phyloP scores from a whole-genome alignment of 208 protist species.

The Wallacemonas sp. region DNA sequence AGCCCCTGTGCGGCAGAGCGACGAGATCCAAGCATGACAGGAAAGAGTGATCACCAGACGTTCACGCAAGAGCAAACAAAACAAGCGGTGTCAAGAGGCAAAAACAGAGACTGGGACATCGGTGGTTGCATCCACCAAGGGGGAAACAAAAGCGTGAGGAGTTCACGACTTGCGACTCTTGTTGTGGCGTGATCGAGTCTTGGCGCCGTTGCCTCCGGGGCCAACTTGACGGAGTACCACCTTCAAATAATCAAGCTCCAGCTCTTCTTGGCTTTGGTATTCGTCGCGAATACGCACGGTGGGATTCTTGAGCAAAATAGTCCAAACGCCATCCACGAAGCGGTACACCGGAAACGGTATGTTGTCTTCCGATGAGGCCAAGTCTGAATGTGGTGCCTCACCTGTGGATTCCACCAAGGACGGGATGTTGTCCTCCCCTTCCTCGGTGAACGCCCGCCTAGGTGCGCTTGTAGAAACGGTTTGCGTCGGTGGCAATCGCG shows the following conservation, averaged over 20 bases:
- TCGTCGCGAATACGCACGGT: slow-evolving; percentile 65
- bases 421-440: neutral
- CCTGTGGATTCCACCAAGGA: neutral
- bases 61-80: neutral
- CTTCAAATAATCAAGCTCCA: slow-evolving; percentile 81
- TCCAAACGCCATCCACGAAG: slow-evolving; percentile 73
- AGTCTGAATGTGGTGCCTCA: neutral
- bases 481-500: neutral
- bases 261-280: slow-evolving; percentile 49
- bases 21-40: no score
- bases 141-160: neutral
- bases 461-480: slow-evolving; percentile 1
- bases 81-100: no score
- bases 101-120: no score
- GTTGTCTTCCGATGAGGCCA: slow-evolving; percentile 23
- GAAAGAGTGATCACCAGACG: no score
- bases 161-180: neutral
- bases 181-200: neutral
- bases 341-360: slow-evolving; percentile 79
- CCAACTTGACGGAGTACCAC: slow-evolving; percentile 25
- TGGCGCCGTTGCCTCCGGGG: neutral
- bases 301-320: slow-evolving; percentile 81
- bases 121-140: no score
- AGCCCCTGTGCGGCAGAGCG: no score
- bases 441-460: neutral